Percentiles rank a stretch among this genome's conserved stretches.
Conservation (phyloP, 129 eudicot species). For the Calendula officinalis region DNA sequence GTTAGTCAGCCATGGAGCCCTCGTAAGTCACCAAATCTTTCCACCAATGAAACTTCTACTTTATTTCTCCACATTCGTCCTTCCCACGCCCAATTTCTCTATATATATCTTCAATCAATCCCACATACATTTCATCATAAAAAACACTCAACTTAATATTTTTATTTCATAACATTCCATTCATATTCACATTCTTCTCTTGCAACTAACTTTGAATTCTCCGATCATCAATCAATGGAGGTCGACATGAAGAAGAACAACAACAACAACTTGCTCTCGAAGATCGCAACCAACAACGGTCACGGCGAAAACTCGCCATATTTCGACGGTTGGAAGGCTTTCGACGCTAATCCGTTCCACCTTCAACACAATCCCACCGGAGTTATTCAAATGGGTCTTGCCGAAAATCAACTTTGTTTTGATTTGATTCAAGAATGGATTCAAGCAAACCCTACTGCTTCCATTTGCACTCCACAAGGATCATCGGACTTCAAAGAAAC, state of each 20-base stretch:
- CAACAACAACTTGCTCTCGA: slow-evolving; percentile 33
- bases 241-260: slow-evolving; percentile 8
- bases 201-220: not conserved
- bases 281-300: slow-evolving; percentile 48
- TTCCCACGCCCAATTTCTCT: no score
- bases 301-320: slow-evolving; percentile 72
- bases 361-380: slow-evolving; percentile 41
- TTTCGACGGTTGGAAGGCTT: slow-evolving; percentile 75
- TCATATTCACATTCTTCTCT: not conserved
- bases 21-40: slow-evolving; percentile 4
- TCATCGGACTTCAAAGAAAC: slow-evolving; percentile 31
- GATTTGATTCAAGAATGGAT: slow-evolving; percentile 53
- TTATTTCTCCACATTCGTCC: not conserved
- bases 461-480: slow-evolving; percentile 47
- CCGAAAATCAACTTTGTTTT: slow-evolving; percentile 52
- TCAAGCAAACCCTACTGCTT: slow-evolving; percentile 34
- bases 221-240: slow-evolving; percentile 1
- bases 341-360: slow-evolving; percentile 53
- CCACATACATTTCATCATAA: not conserved
- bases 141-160: slow-evolving; percentile 14
- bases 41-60: slow-evolving; percentile 25
- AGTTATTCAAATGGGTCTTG: slow-evolving; percentile 71
- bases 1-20: slow-evolving; percentile 6
- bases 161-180: no score
- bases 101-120: slow-evolving; percentile 7